Conservation (phyloP, 2,329 filamentous ascomycete species). For the Trichoderma harzianum region DNA sequence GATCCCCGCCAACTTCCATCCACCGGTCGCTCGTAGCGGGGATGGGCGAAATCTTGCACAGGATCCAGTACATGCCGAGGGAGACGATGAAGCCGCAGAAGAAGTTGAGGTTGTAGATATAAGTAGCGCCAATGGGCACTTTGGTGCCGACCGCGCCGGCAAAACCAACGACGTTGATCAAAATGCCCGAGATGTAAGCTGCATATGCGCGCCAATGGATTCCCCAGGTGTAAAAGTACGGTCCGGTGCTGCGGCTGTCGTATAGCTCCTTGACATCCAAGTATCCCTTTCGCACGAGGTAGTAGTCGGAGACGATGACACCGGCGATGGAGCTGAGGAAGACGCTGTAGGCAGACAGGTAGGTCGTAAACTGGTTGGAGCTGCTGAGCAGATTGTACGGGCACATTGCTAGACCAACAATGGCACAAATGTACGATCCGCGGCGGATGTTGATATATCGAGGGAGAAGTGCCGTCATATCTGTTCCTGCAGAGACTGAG, state of each 20-base stretch:
- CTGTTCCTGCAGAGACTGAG: slow-evolving; percentile 77
- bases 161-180: slow-evolving; percentile 91
- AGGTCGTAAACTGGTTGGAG: slow-evolving; percentile 84
- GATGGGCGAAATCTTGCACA: slow-evolving; percentile 68
- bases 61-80: slow-evolving; percentile 60
- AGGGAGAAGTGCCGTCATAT: slow-evolving; percentile 76
- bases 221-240: slow-evolving; percentile 72
- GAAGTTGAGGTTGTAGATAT: slow-evolving; percentile 90
- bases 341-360: slow-evolving; percentile 86
- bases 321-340: slow-evolving; percentile 92
- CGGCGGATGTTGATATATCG: slow-evolving; percentile 81
- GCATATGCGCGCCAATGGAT: slow-evolving; percentile 80
- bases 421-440: slow-evolving; percentile 80
- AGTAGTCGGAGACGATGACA: slow-evolving; percentile 89
- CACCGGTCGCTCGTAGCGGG: slow-evolving; percentile 71
- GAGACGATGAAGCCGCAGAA: slow-evolving; percentile 79
- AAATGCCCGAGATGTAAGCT: slow-evolving; percentile 77
- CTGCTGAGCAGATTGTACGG: slow-evolving; percentile 75
- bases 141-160: slow-evolving; percentile 69
- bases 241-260: slow-evolving; percentile 60
- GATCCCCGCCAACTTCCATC: slow-evolving; percentile 70
- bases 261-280: slow-evolving; percentile 77
- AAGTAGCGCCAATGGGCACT: slow-evolving; percentile 75
- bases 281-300: slow-evolving; percentile 77
- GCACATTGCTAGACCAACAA: slow-evolving; percentile 78